These are phyloP conservation scores for Neltuma alba DNA, from an alignment of 306 rosid species.

Conservation along the genomic window DNA sequence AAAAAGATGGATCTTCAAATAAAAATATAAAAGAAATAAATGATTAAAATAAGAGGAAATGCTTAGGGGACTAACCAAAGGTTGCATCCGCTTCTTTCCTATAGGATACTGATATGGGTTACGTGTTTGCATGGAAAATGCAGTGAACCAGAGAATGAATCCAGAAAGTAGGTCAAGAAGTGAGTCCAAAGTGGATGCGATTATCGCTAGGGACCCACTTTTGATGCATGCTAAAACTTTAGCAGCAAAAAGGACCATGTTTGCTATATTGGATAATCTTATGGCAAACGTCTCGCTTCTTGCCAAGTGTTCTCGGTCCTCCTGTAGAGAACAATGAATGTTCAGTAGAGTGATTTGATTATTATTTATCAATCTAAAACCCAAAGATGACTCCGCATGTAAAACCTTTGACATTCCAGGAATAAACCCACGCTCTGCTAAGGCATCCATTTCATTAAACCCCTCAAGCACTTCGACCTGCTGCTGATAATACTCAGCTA, in stretches of 20 bases:
- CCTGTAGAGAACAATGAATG: conserved; percentile 52
- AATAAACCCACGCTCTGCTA: conserved; percentile 80
- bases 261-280: conserved; percentile 86
- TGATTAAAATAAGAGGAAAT: background rate
- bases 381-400: background rate
- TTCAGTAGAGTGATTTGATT: conserved; percentile 33
- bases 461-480: conserved; percentile 97
- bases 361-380: conserved; percentile 26
- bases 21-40: background rate
- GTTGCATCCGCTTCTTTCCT: conserved; percentile 97
- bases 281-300: conserved; percentile 92
- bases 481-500: conserved; percentile 97
- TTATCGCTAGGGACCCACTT: conserved; percentile 98
- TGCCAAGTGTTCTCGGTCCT: conserved; percentile 82
- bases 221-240: conserved; percentile 89
- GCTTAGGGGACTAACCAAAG: conserved; percentile 66
- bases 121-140: conserved; percentile 98
- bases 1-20: background rate
- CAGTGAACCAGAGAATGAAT: conserved; percentile 98
- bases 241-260: conserved; percentile 87
- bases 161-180: conserved; percentile 98
- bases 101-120: conserved; percentile 97
- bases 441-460: conserved; percentile 93
- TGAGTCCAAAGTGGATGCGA: conserved; percentile 96
- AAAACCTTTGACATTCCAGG: conserved; percentile 94